Conservation (phyloP, 192 early-diverging fungal genomes). For the Linnemannia exigua region DNA sequence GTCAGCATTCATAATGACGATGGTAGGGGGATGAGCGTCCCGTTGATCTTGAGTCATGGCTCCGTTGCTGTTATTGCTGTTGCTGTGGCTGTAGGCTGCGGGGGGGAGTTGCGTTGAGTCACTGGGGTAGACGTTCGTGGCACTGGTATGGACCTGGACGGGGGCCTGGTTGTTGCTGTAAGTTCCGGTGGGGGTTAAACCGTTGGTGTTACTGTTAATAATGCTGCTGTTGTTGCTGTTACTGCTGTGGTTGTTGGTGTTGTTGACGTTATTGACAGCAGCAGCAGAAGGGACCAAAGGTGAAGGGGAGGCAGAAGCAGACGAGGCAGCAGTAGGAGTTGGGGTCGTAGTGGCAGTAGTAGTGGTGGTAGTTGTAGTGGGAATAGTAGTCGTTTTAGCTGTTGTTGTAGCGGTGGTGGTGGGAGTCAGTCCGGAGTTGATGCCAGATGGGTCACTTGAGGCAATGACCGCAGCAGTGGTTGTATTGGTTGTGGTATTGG, state of each 20-base stretch:
- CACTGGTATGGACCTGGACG: constrained; percentile 25
- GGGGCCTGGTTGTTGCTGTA: constrained; percentile 9
- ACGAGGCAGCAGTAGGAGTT: constrained; percentile 9
- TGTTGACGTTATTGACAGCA: not conserved
- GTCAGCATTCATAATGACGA: constrained; percentile 55
- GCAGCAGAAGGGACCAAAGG: not conserved
- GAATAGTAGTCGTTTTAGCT: constrained; percentile 1
- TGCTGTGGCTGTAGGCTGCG: not conserved
- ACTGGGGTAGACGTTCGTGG: constrained; percentile 29
- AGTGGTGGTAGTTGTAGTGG: not conserved
- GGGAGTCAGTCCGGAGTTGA: constrained; percentile 7
- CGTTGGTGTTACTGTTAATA: constrained; percentile 19
- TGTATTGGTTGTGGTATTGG: constrained; percentile 4
- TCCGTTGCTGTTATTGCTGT: constrained; percentile 9
- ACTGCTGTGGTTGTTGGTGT: constrained; percentile 15
- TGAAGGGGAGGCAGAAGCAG: not conserved
- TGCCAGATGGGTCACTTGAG: not conserved
- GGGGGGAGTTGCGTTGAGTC: not conserved
- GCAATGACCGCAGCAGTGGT: constrained; percentile 2
- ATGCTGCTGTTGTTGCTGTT: constrained; percentile 16
- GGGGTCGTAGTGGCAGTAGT: not conserved
- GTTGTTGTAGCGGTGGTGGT: not conserved
- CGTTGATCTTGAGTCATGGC: constrained; percentile 42
- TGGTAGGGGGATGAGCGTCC: constrained; percentile 39
- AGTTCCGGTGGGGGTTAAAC: not conserved